Evolutionary conservation across 2,329 filamentous ascomycete species (phyloP), one percentile per base, ranked within the genome.

Genomic region (Knufia fluminis): DNA sequence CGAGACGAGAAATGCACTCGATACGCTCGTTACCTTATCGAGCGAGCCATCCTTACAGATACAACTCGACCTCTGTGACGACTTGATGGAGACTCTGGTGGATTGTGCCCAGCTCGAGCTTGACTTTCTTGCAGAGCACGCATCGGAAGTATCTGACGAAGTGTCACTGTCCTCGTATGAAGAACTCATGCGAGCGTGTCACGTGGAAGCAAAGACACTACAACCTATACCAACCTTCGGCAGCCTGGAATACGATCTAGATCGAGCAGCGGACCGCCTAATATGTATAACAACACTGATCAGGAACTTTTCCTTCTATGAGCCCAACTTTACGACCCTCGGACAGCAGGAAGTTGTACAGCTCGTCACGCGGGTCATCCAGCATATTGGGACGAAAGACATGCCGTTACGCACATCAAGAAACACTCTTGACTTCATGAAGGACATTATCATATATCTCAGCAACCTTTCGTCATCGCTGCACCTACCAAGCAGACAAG

Each of bases 371-470:
- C 82, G 82, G 40, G 79, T 90, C 3, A 89, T 97, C 54, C 78
- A 89, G 52, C 86, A 92, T 57, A 75, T 97, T 12, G 92, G 91
- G 24, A 96, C 90, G 3, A 83, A 89, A 12, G 88, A 88, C 58
- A 86, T 91, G 76, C 76, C 97, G 24, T 71, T 97, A 36, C 81
- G 88, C 33, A 87, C 82, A 2, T 78, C 92, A 57, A 75, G 78
- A 61, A 95, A 96, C 66, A 92, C 86, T 0, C 72, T 96, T 57
- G 92, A 98, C 66, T 91, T 97, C 60, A 94, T 96, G 86, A 98
- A 98, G 68, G 92, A 98, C 65, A 74, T 89, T 24, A 80, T 97
- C 51, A 83, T 88, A 14, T 81, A 94, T 57, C 73, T 98, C 48
- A 96, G 91, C 50, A 97, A 98, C 65, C 80, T 94, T 42, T 82